These are phyloP conservation scores for Penicillium mononematosum DNA, from an alignment of 495 filamentous ascomycete species.

Conservation along the genomic window DNA sequence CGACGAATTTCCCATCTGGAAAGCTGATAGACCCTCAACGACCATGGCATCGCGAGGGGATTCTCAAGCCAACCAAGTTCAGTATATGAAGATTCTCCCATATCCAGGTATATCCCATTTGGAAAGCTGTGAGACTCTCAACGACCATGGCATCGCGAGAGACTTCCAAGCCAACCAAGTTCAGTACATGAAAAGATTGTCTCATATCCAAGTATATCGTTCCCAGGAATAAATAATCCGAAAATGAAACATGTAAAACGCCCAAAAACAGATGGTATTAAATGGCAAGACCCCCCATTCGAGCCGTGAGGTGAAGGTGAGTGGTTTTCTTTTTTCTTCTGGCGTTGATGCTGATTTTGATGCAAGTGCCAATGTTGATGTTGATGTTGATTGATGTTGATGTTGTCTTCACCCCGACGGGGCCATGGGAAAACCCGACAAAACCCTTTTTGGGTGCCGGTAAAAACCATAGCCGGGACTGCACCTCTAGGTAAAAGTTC, in stretches of 20 bases:
- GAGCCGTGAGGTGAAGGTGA: not conserved
- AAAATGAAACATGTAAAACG: not conserved
- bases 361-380: not conserved
- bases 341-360: not conserved
- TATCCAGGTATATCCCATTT: not conserved
- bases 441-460: conserved; percentile 1
- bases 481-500: not conserved
- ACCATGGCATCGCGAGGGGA: conserved; percentile 9
- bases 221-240: not conserved
- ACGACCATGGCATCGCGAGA: conserved; percentile 12
- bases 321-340: not conserved
- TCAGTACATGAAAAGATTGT: not conserved
- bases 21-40: not conserved
- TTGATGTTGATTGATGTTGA: not conserved
- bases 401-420: not conserved
- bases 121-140: not conserved
- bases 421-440: conserved; percentile 9
- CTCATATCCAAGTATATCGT: not conserved
- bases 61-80: not conserved
- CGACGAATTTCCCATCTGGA: not conserved
- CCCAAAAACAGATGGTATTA: not conserved
- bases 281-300: conserved; percentile 7
- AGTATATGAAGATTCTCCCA: not conserved
- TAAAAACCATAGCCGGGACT: conserved; percentile 9
- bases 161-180: not conserved